Evolutionary conservation across 2,329 filamentous ascomycete genomes (phyloP), one percentile per base, ranked within the genome.

Genomic region (Didymosphaeria variabile): DNA sequence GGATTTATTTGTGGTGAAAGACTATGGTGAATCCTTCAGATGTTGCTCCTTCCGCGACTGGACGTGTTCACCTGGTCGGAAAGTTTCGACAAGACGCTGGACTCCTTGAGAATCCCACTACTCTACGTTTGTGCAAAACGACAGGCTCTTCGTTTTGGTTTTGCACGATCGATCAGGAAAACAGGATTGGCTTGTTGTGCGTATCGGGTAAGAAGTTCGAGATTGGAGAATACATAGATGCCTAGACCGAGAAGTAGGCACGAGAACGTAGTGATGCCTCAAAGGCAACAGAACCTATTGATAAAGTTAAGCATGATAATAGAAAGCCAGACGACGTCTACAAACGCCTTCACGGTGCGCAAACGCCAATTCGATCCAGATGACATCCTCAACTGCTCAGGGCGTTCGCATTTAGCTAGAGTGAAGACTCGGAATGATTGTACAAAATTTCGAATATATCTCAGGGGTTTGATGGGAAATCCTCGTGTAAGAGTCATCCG

Each of bases 121-220:
- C 4, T 29, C 2, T 2, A 29, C 1, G 26, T 5, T 29, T 29
- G 1, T 29, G 0, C 1, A 2, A 6, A 2, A 29, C 6, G 26
- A 29, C 4, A 29, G 1, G 26, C 1, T 5, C 1, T 6, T 2
- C 26, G 4, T 29, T 29, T 29, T 29, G 26, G 26, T 29, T 29
- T 29, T 29, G 26, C 26, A 29, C 26, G 26, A 5, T 29, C 1
- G 26, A 4, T 6, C 26, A 29, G 6, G 6, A 29, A 29, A 29
- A 29, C 26, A 29, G 4, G 6, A 29, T 29, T 4, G 26, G 26
- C 1, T 29, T 29, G 6, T 29, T 1, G 26, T 6, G 6, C 2
- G 26, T 29, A 29, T 29, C 6, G 26, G 26, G 26, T 29, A 29
- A 29, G 26, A 29, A 5, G 26, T 29, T 29, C 26, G 2, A 29